A percentile compares a stretch with the other conserved stretches of the same genome.
Conservation (phyloP, 345 rosid species). For the Angophora floribunda region DNA sequence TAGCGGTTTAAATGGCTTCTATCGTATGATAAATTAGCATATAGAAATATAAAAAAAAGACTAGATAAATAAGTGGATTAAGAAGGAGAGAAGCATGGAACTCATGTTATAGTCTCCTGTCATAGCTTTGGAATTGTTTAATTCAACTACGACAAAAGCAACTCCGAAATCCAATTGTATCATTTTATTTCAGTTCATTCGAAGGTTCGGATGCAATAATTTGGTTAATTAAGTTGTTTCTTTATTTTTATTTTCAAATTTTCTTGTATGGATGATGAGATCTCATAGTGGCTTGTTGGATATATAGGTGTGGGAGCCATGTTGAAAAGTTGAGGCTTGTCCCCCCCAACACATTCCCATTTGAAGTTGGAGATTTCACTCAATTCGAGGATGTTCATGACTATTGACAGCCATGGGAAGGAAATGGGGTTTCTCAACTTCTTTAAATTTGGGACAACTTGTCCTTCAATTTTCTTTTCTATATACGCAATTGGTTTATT, state of each 20-base stretch:
- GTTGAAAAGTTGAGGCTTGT: not conserved
- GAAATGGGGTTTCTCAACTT: not conserved
- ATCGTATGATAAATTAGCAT: not conserved
- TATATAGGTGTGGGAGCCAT: not conserved
- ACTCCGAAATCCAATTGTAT: not conserved
- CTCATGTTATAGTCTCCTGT: not conserved
- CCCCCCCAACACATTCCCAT: not conserved
- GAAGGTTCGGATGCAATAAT: not conserved
- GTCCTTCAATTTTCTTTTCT: not conserved
- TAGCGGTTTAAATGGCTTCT: not conserved
- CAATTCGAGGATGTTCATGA: not conserved
- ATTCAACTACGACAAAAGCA: not conserved
- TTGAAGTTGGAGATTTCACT: not conserved
- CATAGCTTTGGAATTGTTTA: not conserved
- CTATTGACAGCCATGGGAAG: too few species aligned
- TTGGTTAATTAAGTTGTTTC: not conserved
- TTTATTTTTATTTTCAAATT: not conserved
- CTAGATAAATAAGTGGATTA: not conserved
- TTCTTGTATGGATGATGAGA: not conserved
- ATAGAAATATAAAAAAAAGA: not conserved
- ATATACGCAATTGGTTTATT: not conserved
- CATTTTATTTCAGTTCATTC: not conserved
- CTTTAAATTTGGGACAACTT: not conserved
- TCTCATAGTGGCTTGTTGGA: not conserved
- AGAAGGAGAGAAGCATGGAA: not conserved